Base-by-base conservation (phyloP, 148 eudicot species). In the Silene latifolia region DNA sequence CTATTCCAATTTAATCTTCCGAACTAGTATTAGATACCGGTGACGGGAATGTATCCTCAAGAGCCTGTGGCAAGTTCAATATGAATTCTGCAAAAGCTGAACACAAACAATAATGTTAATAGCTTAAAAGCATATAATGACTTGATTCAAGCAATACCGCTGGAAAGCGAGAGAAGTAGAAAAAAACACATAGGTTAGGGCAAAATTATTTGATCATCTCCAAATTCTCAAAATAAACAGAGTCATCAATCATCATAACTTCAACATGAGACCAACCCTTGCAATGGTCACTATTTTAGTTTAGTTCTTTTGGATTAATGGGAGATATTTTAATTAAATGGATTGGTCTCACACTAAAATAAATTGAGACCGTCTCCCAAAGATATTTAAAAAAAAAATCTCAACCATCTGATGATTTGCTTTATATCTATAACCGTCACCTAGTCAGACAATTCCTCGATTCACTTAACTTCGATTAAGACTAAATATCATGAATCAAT, bases 61-160 rank as follows among this genome's bases (percentile, higher is more conserved):
- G 88, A 79, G 84, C 92, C 80, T 80, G 83, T 19, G 91, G 88
- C 77, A 94, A 85, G 79, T 92, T 92, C 89, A 94, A 78, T 74
- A 94, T 93, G 74, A 90, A 92, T 79, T 94, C 98, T 66, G 98
- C 97, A 83, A 87, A 94, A 35, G 98, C 97, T 91, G 88, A 57
- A 67, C 19, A 80, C 74, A 78, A 61, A 72, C 3, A 74, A 19
- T 56, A 20, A 59, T 63, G 63, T n/a, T 17, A 47, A 20, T 44
- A 14, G 68, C 21, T 17, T 51, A 51, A 51, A 8, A 3, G 13
- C 17, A 51, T 51, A 39, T 5, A 39, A 7, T 39, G 44, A 32
- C 35, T 32, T 32, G 35, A 32, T 32, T 32, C 35, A 32, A 32
- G 35, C 44, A 27, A 27, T 27, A 27, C 29, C 29, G 29, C 42